Evolutionary conservation across 148 eudicot species (phyloP), one percentile per base, ranked within the genome.

Genomic region (Amaranthus cruentus): DNA sequence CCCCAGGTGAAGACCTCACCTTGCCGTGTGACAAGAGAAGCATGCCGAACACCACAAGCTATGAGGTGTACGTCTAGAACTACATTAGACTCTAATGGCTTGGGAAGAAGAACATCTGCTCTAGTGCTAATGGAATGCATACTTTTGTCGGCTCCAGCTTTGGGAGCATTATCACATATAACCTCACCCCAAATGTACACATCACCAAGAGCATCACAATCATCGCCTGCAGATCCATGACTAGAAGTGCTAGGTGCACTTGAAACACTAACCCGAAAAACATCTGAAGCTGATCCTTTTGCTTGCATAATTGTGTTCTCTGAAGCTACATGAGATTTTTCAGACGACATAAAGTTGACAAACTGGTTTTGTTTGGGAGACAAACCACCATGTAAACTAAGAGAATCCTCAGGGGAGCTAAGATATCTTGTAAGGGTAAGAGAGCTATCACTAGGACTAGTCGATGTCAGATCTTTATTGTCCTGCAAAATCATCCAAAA

Each of bases 1-100:
- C 98, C 98, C 98, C 98, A 94, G 6, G 92, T 91, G 78, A 94
- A 94, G 73, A 88, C 83, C 73, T 94, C 98, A 10, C 98, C 98
- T 80, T 89, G 97, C 79, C 93, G 83, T 6, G 96, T 91, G 76
- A 94, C 96, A 38, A 94, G 83, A 72, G 97, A 89, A 42, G 96
- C 93, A 81, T 94, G 93, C 77, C 82, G 79, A 56, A 91, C 93
- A 60, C 98, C 98, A 85, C 98, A 94, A 53, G 96, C 91, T 46
- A 94, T 86, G 74, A 83, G 83, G 74, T 89, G 88, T 42, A 94
- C 98, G 76, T 94, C 98, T 71, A 91, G 71, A 79, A 89, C 97
- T 12, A 94, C 86, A 74, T 88, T 91, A 61, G 88, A 88, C 79
- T 94, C 98, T 57, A 94, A 70, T 9, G 91, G 97, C 79, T 83